Conservation (phyloP, 257 asterid genomes). For the Solanum clarkiae region DNA sequence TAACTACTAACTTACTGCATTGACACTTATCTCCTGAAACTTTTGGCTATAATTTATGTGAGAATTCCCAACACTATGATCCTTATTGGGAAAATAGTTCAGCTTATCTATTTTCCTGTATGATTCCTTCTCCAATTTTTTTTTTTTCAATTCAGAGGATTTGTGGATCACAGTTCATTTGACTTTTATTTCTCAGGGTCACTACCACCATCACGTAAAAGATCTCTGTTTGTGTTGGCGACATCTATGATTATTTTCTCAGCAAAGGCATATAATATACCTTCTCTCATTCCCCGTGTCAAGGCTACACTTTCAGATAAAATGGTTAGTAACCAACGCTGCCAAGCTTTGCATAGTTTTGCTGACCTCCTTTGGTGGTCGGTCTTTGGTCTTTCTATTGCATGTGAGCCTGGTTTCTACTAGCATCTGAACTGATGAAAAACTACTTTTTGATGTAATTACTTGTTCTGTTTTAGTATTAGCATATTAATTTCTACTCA, state of each 20-base stretch:
- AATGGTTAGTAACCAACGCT: constrained; percentile 31
- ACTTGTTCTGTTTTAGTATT: not conserved
- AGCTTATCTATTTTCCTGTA: not conserved
- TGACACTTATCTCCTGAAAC: not conserved
- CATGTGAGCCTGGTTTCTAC: not conserved
- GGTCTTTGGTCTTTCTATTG: not conserved
- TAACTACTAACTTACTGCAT: not conserved
- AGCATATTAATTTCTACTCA: not conserved
- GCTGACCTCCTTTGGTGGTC: not conserved
- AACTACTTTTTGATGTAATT: not conserved
- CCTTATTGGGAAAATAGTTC: not conserved
- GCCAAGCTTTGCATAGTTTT: not conserved
- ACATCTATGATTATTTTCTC: constrained; percentile 79
- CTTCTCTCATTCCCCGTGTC: constrained; percentile 41
- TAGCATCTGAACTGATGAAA: not conserved
- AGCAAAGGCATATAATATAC: constrained; percentile 57
- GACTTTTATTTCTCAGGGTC: constrained; percentile 38
- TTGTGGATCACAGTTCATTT: not conserved
- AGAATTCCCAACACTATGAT: not conserved
- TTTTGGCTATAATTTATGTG: not conserved
- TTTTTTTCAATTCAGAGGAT: not conserved
- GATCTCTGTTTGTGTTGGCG: constrained; percentile 86
- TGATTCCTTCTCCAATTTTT: not conserved
- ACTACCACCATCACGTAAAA: constrained; percentile 75
- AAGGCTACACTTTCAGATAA: constrained; percentile 40